Evolutionary conservation across 73 alveolate genomes (phyloP).

Genomic region (Tetrahymena thermophila): DNA sequence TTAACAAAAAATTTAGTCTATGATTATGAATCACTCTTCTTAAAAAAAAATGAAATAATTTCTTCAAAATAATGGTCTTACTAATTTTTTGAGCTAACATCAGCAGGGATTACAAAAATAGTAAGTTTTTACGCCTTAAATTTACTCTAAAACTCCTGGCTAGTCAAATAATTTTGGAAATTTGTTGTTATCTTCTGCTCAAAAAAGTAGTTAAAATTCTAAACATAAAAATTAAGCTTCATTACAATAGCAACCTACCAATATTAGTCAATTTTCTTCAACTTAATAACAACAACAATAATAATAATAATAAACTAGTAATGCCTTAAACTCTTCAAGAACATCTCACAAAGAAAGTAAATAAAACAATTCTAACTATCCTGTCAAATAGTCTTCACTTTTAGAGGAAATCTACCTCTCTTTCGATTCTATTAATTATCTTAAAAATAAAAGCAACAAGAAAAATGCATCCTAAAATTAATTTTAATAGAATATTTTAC

Average conservation of each 20-base stretch:
- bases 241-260: not conserved
- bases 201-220: not conserved
- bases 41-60: not conserved
- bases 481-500: not conserved
- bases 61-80: not conserved
- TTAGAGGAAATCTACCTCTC: not conserved
- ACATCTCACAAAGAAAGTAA: not conserved
- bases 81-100: not conserved
- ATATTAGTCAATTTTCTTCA: not conserved
- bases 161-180: not conserved
- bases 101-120: not conserved
- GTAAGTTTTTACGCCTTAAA: not conserved
- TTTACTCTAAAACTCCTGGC: not conserved
- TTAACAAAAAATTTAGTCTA: not conserved
- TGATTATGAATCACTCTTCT: not conserved
- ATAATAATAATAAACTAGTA: not conserved
- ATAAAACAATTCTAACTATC: not conserved
- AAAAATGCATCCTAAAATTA: not conserved
- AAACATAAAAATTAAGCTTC: not conserved
- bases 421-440: not conserved
- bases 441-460: not conserved
- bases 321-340: not conserved
- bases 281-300: not conserved
- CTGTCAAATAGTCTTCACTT: not conserved
- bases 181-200: not conserved